Conservation (phyloP, 371 early-diverging fungal species). For the Gilbertella persicaria region DNA sequence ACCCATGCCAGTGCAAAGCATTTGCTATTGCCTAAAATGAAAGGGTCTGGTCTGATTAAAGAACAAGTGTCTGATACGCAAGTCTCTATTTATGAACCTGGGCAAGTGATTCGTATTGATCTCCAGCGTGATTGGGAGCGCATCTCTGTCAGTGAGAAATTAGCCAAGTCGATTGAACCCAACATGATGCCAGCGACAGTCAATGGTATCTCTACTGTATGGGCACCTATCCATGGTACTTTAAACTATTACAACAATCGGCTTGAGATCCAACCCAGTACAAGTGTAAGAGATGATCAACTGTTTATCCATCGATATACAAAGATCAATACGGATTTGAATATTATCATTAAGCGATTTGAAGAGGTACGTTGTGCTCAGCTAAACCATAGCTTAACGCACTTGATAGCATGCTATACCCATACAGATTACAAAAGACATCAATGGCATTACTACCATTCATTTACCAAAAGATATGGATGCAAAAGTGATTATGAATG, state of each 20-base stretch:
- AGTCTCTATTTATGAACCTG: constrained; percentile 25
- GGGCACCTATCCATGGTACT: constrained; percentile 28
- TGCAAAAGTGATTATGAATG: constrained; percentile 18
- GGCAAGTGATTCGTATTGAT: constrained; percentile 31
- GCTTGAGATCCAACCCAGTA: constrained; percentile 19
- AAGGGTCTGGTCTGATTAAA: constrained; percentile 27
- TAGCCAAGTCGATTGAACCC: constrained; percentile 24
- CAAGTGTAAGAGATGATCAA: constrained; percentile 14
- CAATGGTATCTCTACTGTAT: constrained; percentile 8
- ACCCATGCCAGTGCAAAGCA: constrained; percentile 5
- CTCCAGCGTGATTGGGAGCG: constrained; percentile 35
- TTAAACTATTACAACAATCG: constrained; percentile 29
- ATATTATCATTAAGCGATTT: constrained; percentile 22
- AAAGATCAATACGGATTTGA: constrained; percentile 18
- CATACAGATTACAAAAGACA: constrained; percentile 15
- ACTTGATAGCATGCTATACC: constrained; percentile 18
- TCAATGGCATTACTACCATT: constrained; percentile 16
- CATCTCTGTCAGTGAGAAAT: constrained; percentile 35
- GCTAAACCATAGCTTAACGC: background rate
- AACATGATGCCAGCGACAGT: constrained; percentile 9
- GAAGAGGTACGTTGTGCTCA: constrained; percentile 22
- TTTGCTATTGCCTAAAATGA: constrained; percentile 28
- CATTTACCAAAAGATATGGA: constrained; percentile 27
- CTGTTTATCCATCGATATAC: constrained; percentile 14
- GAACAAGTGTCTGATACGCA: constrained; percentile 17